Evolutionary conservation across 2,329 filamentous ascomycete genomes (phyloP).

Genomic region (Macrophomina pseudophaseolina): DNA sequence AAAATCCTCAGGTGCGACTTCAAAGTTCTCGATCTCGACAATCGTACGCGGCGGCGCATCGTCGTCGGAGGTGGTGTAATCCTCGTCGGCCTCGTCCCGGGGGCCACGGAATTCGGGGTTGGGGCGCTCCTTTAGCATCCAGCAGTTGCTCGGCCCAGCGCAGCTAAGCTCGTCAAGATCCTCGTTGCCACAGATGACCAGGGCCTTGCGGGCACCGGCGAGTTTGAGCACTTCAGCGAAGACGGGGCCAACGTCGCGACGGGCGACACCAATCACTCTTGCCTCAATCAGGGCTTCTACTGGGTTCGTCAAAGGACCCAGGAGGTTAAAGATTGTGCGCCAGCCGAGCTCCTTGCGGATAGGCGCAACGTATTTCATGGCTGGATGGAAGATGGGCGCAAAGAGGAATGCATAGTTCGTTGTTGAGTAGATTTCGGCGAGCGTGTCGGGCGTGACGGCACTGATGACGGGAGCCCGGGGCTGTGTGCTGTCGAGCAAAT

Average conservation of each 20-base stretch:
- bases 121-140: constrained; percentile 69
- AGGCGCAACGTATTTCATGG: constrained; percentile 86
- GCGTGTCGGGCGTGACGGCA: constrained; percentile 73
- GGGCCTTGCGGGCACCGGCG: constrained; percentile 77
- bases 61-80: constrained; percentile 52
- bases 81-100: constrained; percentile 38
- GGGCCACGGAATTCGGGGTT: constrained; percentile 50
- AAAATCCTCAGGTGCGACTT: constrained; percentile 82
- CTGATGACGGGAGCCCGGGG: constrained; percentile 75
- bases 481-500: constrained; percentile 78
- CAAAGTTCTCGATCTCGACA: constrained; percentile 75
- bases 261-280: constrained; percentile 89
- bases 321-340: constrained; percentile 96
- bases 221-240: constrained; percentile 85
- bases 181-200: constrained; percentile 92
- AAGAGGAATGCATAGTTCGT: constrained; percentile 96
- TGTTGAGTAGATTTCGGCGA: constrained; percentile 73
- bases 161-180: constrained; percentile 96
- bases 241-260: constrained; percentile 82
- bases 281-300: constrained; percentile 81
- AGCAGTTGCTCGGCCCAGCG: constrained; percentile 86
- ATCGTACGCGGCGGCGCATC: constrained; percentile 47
- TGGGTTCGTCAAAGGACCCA: constrained; percentile 91
- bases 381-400: constrained; percentile 93
- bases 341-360: constrained; percentile 88